Evolutionary conservation across 2,329 filamentous ascomycete genomes (phyloP), one percentile per base, ranked within the genome.

Genomic region (Fusarium sublunatum): DNA sequence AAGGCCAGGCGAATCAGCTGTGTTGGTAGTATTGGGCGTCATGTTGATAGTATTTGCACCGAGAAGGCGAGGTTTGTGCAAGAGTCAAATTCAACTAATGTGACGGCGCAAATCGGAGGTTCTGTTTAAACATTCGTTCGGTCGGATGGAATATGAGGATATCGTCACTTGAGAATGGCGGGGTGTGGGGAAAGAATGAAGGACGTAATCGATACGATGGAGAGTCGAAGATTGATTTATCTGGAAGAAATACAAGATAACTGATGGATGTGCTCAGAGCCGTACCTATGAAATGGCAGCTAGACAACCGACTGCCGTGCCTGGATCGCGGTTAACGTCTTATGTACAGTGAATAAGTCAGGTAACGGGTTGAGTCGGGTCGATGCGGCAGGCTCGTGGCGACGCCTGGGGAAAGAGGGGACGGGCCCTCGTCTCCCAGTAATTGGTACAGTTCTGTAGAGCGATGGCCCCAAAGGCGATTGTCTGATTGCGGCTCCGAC

Each of bases 341-440:
- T 19, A 19, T 34, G 7, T 26, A 8, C 41, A 46, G 12, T 45
- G 31, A 43, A 62, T 25, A 22, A 40, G 19, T 3, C 19, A 19
- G 19, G 19, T 3, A 19, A 47, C 58, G 64, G 60, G 53, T 58
- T 61, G 41, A 54, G 50, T 69, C 64, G 67, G 64, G 60, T 62
- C 39, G 52, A 58, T 56, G 56, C 60, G 52, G 62, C 46, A 36
- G 36, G 45, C 28, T 56, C 46, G 53, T 66, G 64, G 67, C 55
- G 47, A 51, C 28, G 22, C 38, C 42, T 42, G 31, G 43, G 58
- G 49, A 48, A 44, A 43, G 32, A 55, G 53, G 42, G 45, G 47
- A 52, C 39, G 41, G 49, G 41, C 50, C 49, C 62, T 58, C 46
- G 53, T 58, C 34, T 59, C 62, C 62, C 58, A 35, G 40, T 26